Conservation (phyloP, 345 rosid genomes). For the Euphorbia peplus region DNA sequence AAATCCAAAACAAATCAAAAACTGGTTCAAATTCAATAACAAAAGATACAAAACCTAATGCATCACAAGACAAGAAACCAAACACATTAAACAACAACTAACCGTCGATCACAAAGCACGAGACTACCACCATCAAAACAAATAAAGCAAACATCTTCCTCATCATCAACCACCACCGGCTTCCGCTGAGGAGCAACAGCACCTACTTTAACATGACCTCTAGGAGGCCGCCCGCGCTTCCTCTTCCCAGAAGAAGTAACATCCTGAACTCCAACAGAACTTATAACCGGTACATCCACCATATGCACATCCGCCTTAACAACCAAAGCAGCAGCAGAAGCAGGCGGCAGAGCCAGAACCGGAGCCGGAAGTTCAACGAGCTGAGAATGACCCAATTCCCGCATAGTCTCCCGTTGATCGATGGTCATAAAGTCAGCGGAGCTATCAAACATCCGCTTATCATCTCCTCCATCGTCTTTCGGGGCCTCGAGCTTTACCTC, state of each 20-base stretch:
- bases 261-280: slow-evolving; percentile 21
- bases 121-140: slow-evolving; percentile 98
- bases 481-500: slow-evolving; percentile 8
- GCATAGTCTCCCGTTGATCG: slow-evolving; percentile 55
- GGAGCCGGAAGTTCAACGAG: slow-evolving; percentile 33
- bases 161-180: slow-evolving; percentile 36
- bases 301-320: not conserved
- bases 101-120: slow-evolving; percentile 98
- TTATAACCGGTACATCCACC: slow-evolving; percentile 29
- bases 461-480: slow-evolving; percentile 8
- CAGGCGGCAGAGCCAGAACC: slow-evolving; percentile 2
- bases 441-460: slow-evolving; percentile 14
- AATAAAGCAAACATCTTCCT: slow-evolving; percentile 96
- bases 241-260: slow-evolving; percentile 42
- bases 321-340: slow-evolving; percentile 14
- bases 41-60: not conserved
- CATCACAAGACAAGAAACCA: not conserved
- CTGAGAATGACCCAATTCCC: slow-evolving; percentile 37
- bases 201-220: slow-evolving; percentile 24
- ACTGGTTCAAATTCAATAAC: not conserved
- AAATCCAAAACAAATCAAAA: slow-evolving; percentile 4
- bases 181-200: slow-evolving; percentile 27
- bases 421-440: slow-evolving; percentile 42
- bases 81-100: slow-evolving; percentile 21
- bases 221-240: slow-evolving; percentile 81